Evolutionary conservation across 371 early-diverging fungal species (phyloP).

Genomic region (Mucor sp.): DNA sequence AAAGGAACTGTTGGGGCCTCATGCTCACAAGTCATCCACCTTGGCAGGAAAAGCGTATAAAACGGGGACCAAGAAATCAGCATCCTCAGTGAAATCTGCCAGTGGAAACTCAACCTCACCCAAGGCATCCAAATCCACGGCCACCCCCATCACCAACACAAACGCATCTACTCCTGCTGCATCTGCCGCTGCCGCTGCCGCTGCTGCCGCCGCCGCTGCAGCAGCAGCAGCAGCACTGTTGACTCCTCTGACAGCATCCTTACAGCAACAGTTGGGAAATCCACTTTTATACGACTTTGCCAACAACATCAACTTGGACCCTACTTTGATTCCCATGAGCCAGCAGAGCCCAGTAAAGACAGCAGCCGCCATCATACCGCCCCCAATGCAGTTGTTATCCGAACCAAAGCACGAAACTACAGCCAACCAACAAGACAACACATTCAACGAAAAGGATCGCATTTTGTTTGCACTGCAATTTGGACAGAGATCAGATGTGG

Average conservation of each 20-base stretch:
- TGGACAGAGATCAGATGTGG: slow-evolving; percentile 73
- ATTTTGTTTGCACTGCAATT: slow-evolving; percentile 66
- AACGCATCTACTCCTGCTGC: background rate
- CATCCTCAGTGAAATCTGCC: background rate
- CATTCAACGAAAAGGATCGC: slow-evolving; percentile 58
- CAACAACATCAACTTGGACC: slow-evolving; percentile 6
- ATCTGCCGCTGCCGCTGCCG: background rate
- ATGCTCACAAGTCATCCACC: slow-evolving; percentile 31
- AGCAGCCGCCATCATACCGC: too few relatives aligned
- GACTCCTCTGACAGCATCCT: background rate
- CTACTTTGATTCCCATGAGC: background rate
- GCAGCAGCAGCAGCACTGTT: background rate
- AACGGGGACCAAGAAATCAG: slow-evolving; percentile 4
- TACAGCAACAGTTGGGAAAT: background rate
- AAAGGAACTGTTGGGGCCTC: slow-evolving; percentile 29
- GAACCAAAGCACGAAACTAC: background rate
- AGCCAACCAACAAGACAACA: background rate
- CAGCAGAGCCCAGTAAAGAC: background rate
- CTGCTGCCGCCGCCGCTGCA: background rate
- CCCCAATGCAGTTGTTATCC: background rate
- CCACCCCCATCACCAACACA: background rate
- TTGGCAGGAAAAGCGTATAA: slow-evolving; percentile 31
- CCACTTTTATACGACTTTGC: slow-evolving; percentile 11
- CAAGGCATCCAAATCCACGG: background rate
- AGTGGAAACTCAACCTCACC: background rate